These are phyloP conservation scores for Didymella exigua DNA, from an alignment of 2,329 filamentous ascomycete genomes.

Conservation along the genomic window DNA sequence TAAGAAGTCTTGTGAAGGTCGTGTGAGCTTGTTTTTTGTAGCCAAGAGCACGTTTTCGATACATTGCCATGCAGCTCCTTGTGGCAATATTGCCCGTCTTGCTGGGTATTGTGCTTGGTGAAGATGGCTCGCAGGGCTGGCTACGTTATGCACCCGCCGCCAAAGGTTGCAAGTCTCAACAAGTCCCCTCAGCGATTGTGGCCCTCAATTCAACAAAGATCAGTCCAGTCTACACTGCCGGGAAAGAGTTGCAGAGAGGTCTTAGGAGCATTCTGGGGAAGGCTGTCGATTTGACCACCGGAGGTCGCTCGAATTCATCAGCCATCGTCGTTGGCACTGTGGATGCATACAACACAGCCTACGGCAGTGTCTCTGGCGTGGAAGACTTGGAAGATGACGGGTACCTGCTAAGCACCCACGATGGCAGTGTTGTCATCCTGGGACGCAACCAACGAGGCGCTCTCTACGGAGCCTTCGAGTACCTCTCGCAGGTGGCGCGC, in stretches of 20 bases:
- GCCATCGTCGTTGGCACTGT: slow-evolving; percentile 59
- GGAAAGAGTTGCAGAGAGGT: slow-evolving; percentile 63
- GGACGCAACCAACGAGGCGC: slow-evolving; percentile 70
- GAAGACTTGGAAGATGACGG: slow-evolving; percentile 61
- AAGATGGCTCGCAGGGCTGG: slow-evolving; percentile 68
- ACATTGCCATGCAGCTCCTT: slow-evolving; percentile 13
- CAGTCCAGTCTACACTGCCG: slow-evolving; percentile 65
- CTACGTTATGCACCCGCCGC: slow-evolving; percentile 66
- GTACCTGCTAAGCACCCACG: slow-evolving; percentile 63
- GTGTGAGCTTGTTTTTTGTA: not conserved
- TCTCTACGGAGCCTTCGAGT: slow-evolving; percentile 72
- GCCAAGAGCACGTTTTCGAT: not conserved
- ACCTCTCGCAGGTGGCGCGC: slow-evolving; percentile 68
- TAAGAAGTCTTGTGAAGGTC: not conserved
- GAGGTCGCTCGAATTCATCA: slow-evolving; percentile 25
- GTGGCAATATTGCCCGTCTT: slow-evolving; percentile 2
- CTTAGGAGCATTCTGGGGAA: slow-evolving; percentile 63
- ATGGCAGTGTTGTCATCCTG: slow-evolving; percentile 60
- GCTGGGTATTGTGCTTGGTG: slow-evolving; percentile 48
- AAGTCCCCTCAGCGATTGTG: slow-evolving; percentile 58
- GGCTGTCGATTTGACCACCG: slow-evolving; percentile 46
- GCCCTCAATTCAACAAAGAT: slow-evolving; percentile 59
- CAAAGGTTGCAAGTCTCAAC: slow-evolving; percentile 45
- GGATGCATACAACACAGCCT: slow-evolving; percentile 49
- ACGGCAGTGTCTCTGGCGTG: slow-evolving; percentile 40